Evolutionary conservation across 2,329 filamentous ascomycete species (phyloP), one percentile per base, ranked within the genome.

Genomic region (Cyphellophora attinorum): DNA sequence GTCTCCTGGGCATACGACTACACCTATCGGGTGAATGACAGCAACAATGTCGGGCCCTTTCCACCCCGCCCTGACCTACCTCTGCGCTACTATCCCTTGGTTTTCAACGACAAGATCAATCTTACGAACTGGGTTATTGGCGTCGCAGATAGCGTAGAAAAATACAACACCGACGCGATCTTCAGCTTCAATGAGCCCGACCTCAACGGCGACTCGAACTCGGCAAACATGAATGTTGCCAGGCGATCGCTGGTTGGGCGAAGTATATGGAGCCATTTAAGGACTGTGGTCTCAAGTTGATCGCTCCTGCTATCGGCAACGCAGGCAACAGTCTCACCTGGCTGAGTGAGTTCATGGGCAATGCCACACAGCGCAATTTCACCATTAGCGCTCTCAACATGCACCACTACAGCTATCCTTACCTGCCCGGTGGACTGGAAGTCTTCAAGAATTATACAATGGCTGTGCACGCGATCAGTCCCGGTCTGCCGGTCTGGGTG

Each of bases 51-150:
- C 25, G 34, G 59, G 2, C 35, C 68, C 6, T 52, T 59, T 5
- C 55, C 57, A 5, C 34, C 38, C 2, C 43, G 47, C 16, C 34
- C 36, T 11, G 8, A 8, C 8, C 21, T n/a, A 8, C 8, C 8
- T n/a, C 49, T 58, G 41, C 57, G 63, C 31, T 66, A 53, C 45
- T 54, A 63, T 14, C 62, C 62, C 18, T 62, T 75, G 59, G 70
- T 83, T 31, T 83, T 74, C 77, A 68, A 72, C 34, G 55, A 65
- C 35, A 46, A 46, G 15, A 28, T 44, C 11, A 55, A 55, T 35
- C 52, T 57, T 47, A 57, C 61, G 40, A 44, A 39, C 25, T 66
- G 61, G 61, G 19, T 45, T 14, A 32, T 47, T 5, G 52, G 53
- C 40, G 75, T 68, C 29, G 51, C 59, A 38, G 41, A 51, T 28